phyloP scores from a whole-genome alignment of 306 rosid species.

The Sphenostylis stenocarpa region DNA sequence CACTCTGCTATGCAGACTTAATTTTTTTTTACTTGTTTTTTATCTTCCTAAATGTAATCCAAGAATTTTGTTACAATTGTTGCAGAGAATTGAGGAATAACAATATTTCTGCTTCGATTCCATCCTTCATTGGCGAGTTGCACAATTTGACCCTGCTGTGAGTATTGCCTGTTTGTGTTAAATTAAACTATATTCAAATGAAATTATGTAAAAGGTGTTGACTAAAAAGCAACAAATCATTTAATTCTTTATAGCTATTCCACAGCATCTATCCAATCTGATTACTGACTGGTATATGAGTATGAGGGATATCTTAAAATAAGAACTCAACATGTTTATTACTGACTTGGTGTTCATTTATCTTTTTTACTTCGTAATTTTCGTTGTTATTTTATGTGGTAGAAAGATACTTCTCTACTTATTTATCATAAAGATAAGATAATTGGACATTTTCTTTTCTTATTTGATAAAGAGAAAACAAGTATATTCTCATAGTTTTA shows the following conservation, averaged over 20 bases:
- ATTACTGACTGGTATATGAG: neutral
- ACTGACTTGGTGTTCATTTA: neutral
- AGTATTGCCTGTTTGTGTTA: neutral
- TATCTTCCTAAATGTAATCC: conserved; percentile 15
- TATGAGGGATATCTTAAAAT: neutral
- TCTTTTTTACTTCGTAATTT: neutral
- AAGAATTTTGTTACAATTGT: conserved; percentile 23
- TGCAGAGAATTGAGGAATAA: conserved; percentile 74
- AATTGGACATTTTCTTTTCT: neutral
- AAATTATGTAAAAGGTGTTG: neutral
- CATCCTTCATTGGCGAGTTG: conserved; percentile 58
- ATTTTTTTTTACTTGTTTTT: neutral
- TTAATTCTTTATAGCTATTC: neutral
- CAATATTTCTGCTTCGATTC: conserved; percentile 69
- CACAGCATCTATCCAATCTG: neutral
- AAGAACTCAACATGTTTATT: neutral
- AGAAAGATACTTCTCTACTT: neutral
- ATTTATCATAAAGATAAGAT: neutral
- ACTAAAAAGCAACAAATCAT: neutral
- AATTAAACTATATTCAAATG: neutral
- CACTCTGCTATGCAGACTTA: neutral
- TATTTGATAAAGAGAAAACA: neutral
- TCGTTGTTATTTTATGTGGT: neutral
- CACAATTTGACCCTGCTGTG: conserved; percentile 7
- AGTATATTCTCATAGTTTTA: neutral